Base-by-base conservation (phyloP, 495 filamentous ascomycete genomes). In the Hypoxylon perforatum region DNA sequence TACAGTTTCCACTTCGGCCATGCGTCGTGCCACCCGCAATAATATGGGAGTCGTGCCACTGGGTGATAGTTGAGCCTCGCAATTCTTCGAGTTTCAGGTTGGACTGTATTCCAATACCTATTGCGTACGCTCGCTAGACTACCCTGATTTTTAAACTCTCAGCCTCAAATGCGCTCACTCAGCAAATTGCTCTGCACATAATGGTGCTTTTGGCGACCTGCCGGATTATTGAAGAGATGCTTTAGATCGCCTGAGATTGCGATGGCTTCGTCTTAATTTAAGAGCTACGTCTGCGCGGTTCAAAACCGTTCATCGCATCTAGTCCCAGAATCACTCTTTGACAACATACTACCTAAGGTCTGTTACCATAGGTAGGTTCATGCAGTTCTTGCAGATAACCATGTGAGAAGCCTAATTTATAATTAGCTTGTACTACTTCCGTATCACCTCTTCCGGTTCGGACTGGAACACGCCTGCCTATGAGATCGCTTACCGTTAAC, bases 11-110 rank as follows among this genome's bases (percentile, higher is more conserved):
- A 30, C 49, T 18, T 39, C 49, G n/a, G 17, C 33, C 49, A 50
- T 22, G 49, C 39, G 49, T 33, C 28, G 33, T 52, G 10, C 22
- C 17, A 52, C 35, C 48, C 11, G 28, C 49, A 52, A 5, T 51
- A 4, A 39, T 39, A 18, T 28, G 28, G 48, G 23, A 14, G 35
- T 41, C 38, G 15, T 14, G 10, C 49, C 49, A 39, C n/a, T 41
- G 12, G 30, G 11, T 38, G 3, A 4, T 38, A 12, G 35, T 17
- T 15, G 14, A 14, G 8, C 7, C 11, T 41, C 12, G 15, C 38
- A 15, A 0, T 41, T 41, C 15, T 41, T n/a, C 38, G n/a, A 5
- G 30, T 10, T 5, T 33, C 11, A 10, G 7, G 4, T 33, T 33
- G 30, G 30, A 5, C 11, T 9, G 30, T 1, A 33, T 33, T 33